These are phyloP conservation scores for Stylonectria norvegica DNA, from an alignment of 2,329 filamentous ascomycete species.

Conservation along the genomic window DNA sequence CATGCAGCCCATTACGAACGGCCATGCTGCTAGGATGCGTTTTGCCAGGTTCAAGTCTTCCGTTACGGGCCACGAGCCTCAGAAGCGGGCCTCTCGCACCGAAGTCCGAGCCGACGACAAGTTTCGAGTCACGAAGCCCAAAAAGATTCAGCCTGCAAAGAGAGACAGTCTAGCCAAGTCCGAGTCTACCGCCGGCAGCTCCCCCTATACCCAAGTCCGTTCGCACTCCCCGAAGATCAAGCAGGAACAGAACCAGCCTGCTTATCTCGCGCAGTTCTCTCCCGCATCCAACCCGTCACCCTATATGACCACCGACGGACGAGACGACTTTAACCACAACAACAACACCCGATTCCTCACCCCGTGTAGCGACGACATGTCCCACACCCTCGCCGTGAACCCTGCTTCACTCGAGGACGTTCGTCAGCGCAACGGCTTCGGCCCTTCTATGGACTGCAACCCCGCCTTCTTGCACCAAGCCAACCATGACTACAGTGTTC, in stretches of 20 bases:
- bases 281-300: slow-evolving; percentile 37
- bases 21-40: slow-evolving; percentile 59
- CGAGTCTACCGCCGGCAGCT: slow-evolving; percentile 32
- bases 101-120: slow-evolving; percentile 42
- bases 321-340: slow-evolving; percentile 32
- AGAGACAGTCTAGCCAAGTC: slow-evolving; percentile 40
- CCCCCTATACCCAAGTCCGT: slow-evolving; percentile 30
- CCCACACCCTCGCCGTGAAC: slow-evolving; percentile 24
- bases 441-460: slow-evolving; percentile 25
- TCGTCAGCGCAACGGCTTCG: slow-evolving; percentile 26
- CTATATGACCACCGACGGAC: slow-evolving; percentile 32
- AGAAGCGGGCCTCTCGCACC: slow-evolving; percentile 46
- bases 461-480: slow-evolving; percentile 29
- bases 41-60: slow-evolving; percentile 51
- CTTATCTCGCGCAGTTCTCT: slow-evolving; percentile 34
- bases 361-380: slow-evolving; percentile 52
- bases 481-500: slow-evolving; percentile 26
- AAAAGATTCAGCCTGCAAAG: slow-evolving; percentile 32
- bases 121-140: slow-evolving; percentile 45
- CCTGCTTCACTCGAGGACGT: slow-evolving; percentile 29
- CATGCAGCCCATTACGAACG: slow-evolving; percentile 53
- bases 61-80: slow-evolving; percentile 47
- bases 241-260: slow-evolving; percentile 34
- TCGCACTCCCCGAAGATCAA: slow-evolving; percentile 31
- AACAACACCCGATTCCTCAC: slow-evolving; percentile 45